phyloP scores from a whole-genome alignment of 1,284 basidiomycete genomes.

The Ustilago trichophora region DNA sequence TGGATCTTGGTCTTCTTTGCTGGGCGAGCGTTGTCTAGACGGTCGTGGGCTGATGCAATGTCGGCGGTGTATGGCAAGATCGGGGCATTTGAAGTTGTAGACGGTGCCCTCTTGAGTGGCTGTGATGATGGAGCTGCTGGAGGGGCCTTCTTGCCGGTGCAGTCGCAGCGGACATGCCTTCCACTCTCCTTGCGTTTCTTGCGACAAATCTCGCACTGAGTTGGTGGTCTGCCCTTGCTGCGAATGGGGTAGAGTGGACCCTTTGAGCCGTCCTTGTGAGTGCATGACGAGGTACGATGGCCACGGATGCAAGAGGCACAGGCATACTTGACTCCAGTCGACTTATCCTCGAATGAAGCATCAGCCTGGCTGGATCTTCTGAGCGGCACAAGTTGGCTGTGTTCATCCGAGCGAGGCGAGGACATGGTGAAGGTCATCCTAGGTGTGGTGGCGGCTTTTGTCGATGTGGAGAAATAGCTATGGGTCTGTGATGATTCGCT shows the following conservation, averaged over 20 bases:
- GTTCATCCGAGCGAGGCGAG: background rate
- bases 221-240: conserved; percentile 54
- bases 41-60: background rate
- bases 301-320: conserved; percentile 61
- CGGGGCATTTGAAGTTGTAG: background rate
- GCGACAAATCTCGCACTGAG: conserved; percentile 57
- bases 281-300: conserved; percentile 58
- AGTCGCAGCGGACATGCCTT: conserved; percentile 55
- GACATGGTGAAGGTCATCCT: conserved; percentile 11
- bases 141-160: conserved; percentile 24
- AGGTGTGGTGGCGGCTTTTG: conserved; percentile 2
- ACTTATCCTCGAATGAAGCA: background rate
- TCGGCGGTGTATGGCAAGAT: conserved; percentile 4
- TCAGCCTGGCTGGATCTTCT: conserved; percentile 10
- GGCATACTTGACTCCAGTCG: conserved; percentile 51
- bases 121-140: conserved; percentile 4
- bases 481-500: conserved; percentile 6
- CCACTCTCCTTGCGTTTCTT: conserved; percentile 50
- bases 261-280: conserved; percentile 60
- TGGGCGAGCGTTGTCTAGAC: conserved; percentile 3
- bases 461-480: background rate
- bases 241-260: conserved; percentile 54
- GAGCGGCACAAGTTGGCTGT: background rate
- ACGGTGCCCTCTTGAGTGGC: background rate
- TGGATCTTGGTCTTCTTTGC: conserved; percentile 8